phyloP scores from a whole-genome alignment of 1,139 yeast genomes.

The Saccharomyces hybrid region DNA sequence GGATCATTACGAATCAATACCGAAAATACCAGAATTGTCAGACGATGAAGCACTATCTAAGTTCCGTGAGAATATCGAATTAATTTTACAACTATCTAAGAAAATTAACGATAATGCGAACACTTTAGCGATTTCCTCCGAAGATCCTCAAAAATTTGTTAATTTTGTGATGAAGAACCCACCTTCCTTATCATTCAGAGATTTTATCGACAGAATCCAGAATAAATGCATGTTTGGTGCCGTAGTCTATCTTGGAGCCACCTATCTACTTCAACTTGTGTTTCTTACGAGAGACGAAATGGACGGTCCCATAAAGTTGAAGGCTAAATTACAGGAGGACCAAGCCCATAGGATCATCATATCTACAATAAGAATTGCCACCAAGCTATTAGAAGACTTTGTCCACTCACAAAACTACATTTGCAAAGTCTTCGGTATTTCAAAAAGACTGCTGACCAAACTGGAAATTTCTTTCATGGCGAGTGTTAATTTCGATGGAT shows the following conservation, averaged over 20 bases:
- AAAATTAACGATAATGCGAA: not conserved
- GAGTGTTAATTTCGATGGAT: constrained; percentile 18
- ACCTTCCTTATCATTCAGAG: constrained; percentile 16
- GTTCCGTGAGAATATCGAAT: constrained; percentile 4
- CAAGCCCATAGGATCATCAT: constrained; percentile 45
- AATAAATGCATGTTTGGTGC: constrained; percentile 20
- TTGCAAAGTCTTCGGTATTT: constrained; percentile 48
- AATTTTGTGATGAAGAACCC: constrained; percentile 20
- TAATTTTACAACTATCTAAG: constrained; percentile 4
- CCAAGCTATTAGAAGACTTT: constrained; percentile 46
- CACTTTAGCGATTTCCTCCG: not conserved
- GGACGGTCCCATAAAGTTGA: constrained; percentile 33
- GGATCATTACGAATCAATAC: not conserved
- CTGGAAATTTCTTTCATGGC: constrained; percentile 43
- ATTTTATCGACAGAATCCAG: constrained; percentile 20
- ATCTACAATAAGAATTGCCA: constrained; percentile 44
- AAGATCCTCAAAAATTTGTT: not conserved
- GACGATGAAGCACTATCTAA: constrained; percentile 2
- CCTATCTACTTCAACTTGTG: constrained; percentile 28
- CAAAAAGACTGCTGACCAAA: constrained; percentile 38
- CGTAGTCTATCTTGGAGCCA: constrained; percentile 19
- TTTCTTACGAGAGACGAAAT: constrained; percentile 34
- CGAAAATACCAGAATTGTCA: not conserved
- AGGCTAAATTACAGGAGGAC: constrained; percentile 29
- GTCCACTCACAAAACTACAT: constrained; percentile 44